Conservation (phyloP, 225 moss, liverwort and hornwort genomes). For the Marchantia paleacea region DNA sequence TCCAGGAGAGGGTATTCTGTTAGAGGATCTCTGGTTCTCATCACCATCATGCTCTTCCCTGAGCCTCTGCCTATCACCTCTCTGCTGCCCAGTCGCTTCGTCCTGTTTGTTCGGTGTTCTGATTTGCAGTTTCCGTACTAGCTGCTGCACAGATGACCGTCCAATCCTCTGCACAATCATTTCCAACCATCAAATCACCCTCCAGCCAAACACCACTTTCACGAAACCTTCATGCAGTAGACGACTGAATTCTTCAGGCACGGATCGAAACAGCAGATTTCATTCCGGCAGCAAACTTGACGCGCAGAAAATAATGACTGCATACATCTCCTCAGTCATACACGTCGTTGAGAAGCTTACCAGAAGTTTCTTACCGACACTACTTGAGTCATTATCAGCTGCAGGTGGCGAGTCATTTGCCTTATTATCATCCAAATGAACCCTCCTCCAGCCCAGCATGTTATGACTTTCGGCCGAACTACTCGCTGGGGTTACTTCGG, state of each 20-base stretch:
- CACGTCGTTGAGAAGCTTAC: slow-evolving; percentile 17
- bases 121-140: slow-evolving; percentile 74
- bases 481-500: background rate
- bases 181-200: background rate
- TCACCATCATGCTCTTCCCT: slow-evolving; percentile 26
- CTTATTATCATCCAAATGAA: slow-evolving; percentile 24
- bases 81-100: slow-evolving; percentile 25
- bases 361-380: slow-evolving; percentile 28
- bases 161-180: slow-evolving; percentile 55
- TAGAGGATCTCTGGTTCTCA: background rate
- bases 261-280: background rate
- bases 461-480: slow-evolving; percentile 32
- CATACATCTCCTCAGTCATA: no score
- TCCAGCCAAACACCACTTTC: background rate
- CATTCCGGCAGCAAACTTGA: background rate
- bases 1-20: slow-evolving; percentile 5
- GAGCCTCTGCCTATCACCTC: slow-evolving; percentile 28
- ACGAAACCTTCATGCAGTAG: background rate
- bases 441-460: slow-evolving; percentile 31
- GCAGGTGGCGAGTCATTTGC: slow-evolving; percentile 7
- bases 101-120: slow-evolving; percentile 51
- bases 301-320: background rate
- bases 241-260: background rate
- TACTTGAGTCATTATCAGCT: slow-evolving; percentile 15
- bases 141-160: slow-evolving; percentile 72